Conservation (phyloP, 192 early-diverging fungal genomes). For the Thoreauomyces humboldtii region DNA sequence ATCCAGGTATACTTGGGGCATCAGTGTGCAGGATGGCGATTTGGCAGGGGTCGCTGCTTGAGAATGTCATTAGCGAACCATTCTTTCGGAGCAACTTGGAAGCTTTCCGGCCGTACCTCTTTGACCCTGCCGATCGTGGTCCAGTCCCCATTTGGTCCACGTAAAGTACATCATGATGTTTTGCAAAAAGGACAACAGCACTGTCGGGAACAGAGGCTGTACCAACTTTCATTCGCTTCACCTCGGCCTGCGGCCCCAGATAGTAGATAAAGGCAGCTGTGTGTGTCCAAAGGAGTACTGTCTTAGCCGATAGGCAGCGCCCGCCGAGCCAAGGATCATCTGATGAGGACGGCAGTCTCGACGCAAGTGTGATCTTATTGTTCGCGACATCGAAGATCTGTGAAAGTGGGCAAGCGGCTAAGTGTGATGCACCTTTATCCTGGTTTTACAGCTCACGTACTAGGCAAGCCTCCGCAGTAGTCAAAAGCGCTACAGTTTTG, state of each 20-base stretch:
- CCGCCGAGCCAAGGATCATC: constrained; percentile 29
- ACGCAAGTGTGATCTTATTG: constrained; percentile 5
- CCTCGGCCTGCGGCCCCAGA: constrained; percentile 15
- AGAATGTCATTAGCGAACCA: no score
- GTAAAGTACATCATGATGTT: constrained; percentile 14
- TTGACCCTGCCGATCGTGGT: background rate
- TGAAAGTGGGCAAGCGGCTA: no score
- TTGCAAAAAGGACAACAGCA: constrained; percentile 11
- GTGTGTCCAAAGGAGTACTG: constrained; percentile 38
- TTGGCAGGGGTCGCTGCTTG: no score
- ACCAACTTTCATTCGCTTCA: background rate
- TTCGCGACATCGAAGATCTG: background rate
- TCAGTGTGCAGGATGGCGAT: no score
- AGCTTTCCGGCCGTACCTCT: no score
- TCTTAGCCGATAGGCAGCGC: constrained; percentile 30
- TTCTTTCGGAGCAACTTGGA: no score
- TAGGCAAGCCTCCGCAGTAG: no score
- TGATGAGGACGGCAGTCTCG: constrained; percentile 16
- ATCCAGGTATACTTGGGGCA: no score
- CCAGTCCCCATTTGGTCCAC: constrained; percentile 16
- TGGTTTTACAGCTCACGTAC: no score
- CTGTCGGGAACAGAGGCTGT: constrained; percentile 4
- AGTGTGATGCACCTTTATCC: no score
- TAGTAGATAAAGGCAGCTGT: constrained; percentile 25
- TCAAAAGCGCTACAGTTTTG: constrained; percentile 1